Base-by-base conservation (phyloP, 2,329 filamentous ascomycete genomes). In the Stachybotrys elegans region DNA sequence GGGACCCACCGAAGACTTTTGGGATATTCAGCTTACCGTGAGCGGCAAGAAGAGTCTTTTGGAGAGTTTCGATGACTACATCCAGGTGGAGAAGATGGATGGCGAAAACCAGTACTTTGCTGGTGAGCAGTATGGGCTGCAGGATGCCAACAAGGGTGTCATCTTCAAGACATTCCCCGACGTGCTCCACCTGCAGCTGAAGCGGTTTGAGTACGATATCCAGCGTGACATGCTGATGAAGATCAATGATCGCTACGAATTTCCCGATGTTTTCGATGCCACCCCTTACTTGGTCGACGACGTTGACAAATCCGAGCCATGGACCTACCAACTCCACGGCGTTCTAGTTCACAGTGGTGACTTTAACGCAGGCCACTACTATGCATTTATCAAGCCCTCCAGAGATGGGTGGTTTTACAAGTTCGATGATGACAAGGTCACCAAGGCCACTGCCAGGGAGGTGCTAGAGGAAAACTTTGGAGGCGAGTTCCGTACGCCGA, bases 81-180 rank as follows among this genome's bases (percentile, higher is more conserved):
- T 98, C 54, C 85, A 95, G 58, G 92, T 96, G 27, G 93, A 98
- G 67, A 95, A 91, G 25, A 84, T 98, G 66, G 91, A 97, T 53
- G 93, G 93, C 32, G 94, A 98, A 63, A 98, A 98, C 71, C 95
- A 97, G 65, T 98, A 98, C 61, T 93, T 89, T 63, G 93, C 93
- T 2, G 85, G 86, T 40, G 86, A 95, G 55, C 83, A 93, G 39
- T 85, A 88, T 69, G 93, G 93, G 56, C 76, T 97, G 32, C 93
- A 98, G 62, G 93, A 98, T 62, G 93, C 93, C 42, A 91, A 89
- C 71, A 98, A 98, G 66, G 93, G 93, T 42, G 93, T 96, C 53
- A 96, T 98, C 49, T 98, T 98, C 62, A 88, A 90, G 61, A 88
- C 84, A 57, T 97, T 97, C 60, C 93, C 93, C 1, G 88, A 94